Conservation (phyloP, 2,329 filamentous ascomycete species). For the Chaetomiaceae sp. region DNA sequence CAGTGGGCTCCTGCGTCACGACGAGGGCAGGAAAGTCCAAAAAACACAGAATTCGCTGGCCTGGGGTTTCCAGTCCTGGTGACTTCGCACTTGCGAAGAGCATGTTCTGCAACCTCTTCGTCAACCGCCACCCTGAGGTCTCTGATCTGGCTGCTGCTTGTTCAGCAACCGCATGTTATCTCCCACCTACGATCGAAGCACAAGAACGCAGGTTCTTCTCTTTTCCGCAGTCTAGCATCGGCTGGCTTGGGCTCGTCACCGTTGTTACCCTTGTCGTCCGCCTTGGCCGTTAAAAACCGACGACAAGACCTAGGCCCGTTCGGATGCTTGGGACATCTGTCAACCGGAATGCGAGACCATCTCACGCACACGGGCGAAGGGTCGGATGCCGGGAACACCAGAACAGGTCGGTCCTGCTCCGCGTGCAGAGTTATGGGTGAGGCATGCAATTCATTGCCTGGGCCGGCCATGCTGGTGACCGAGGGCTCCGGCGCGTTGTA, state of each 20-base stretch:
- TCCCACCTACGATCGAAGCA: conserved; percentile 23
- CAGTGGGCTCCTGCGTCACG: too few species aligned
- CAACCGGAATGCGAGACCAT: conserved; percentile 1
- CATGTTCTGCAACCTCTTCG: too few species aligned
- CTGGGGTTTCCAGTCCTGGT: too few species aligned
- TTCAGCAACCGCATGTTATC: conserved; percentile 22
- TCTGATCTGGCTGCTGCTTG: conserved; percentile 23
- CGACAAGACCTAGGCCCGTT: conserved; percentile 3
- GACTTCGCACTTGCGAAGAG: too few species aligned
- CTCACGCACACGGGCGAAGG: neutral
- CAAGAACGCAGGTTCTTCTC: conserved; percentile 16
- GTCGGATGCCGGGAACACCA: neutral
- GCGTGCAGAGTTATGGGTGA: conserved; percentile 8
- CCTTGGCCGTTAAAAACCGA: conserved; percentile 4
- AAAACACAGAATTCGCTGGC: too few species aligned
- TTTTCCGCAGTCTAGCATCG: conserved; percentile 17
- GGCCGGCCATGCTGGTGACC: conserved; percentile 15
- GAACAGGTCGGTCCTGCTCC: conserved; percentile 8
- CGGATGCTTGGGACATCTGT: conserved; percentile 7
- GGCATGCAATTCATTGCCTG: conserved; percentile 11
- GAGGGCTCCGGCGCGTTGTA: conserved; percentile 13
- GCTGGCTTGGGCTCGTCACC: conserved; percentile 11
- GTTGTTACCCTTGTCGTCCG: conserved; percentile 9
- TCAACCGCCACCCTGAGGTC: conserved; percentile 20
- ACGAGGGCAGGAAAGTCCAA: too few species aligned